A percentile compares a stretch with the other conserved stretches of the same genome.
These are phyloP conservation scores for Kalmanozyma brasiliensis DNA, from an alignment of 1,284 basidiomycete genomes.

Conservation along the genomic window DNA sequence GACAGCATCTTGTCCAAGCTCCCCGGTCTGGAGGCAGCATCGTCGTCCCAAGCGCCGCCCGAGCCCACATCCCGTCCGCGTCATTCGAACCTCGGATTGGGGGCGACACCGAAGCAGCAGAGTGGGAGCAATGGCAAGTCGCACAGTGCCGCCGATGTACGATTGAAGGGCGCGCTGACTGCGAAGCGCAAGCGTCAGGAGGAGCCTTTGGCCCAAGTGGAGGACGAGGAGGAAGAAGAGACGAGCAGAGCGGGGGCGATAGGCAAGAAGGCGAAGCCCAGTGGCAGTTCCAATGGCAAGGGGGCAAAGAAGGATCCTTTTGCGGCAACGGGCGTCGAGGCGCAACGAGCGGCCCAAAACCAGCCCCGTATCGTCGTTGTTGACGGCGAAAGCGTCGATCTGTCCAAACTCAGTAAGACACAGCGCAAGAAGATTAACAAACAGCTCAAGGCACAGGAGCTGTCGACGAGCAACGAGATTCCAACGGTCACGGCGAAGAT, in stretches of 20 bases:
- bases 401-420: conserved; percentile 52
- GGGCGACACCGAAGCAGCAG: conserved; percentile 39
- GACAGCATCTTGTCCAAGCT: conserved; percentile 59
- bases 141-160: conserved; percentile 40
- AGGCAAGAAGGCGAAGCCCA: conserved; percentile 16
- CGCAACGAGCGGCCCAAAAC: conserved; percentile 34
- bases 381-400: conserved; percentile 26
- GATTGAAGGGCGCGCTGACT: conserved; percentile 46
- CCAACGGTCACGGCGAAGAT: conserved; percentile 1
- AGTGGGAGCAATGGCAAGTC: neutral
- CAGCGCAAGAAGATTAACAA: conserved; percentile 62
- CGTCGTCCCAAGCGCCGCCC: conserved; percentile 8
- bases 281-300: conserved; percentile 10
- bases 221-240: conserved; percentile 37
- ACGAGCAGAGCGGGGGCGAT: conserved; percentile 27
- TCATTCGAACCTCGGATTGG: conserved; percentile 55
- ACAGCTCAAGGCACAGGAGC: conserved; percentile 32
- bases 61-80: conserved; percentile 25
- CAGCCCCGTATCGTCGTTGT: conserved; percentile 28
- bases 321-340: conserved; percentile 31
- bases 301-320: conserved; percentile 39
- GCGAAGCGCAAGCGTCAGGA: conserved; percentile 48
- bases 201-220: conserved; percentile 4
- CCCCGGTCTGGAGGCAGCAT: conserved; percentile 16
- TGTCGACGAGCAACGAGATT: neutral